Evolutionary conservation across 768 basidiomycete genomes (phyloP), one percentile per base, ranked within the genome.

Genomic region (Fomitopsis serialis): DNA sequence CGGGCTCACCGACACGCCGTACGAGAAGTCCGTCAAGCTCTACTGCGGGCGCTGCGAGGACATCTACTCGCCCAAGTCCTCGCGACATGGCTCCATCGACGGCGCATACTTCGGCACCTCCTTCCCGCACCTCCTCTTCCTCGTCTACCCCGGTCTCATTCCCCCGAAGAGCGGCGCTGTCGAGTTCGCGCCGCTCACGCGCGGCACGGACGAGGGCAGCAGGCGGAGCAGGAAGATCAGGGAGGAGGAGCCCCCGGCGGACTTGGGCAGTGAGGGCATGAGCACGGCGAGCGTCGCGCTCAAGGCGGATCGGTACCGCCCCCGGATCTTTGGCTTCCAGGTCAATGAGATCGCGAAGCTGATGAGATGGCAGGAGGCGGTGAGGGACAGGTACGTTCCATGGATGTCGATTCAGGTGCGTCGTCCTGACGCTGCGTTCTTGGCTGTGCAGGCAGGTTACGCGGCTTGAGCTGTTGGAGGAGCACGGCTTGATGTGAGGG

Each of bases 31-130:
- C 27, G 96, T 98, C 67, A 99, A 99, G 68, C 87, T 99, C 47
- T 98, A 94, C 72, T 99, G 97, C 67, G 95, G 94, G 1, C 87
- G 94, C 35, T 99, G 97, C 71, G 96, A 99, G 72, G 97, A 99
- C 71, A 86, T 99, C 61, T 99, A 98, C 72, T 92, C 90, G 0
- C 97, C 97, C 35, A 99, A 99, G 69, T 94, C 91, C 1, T 94
- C 93, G 5, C 83, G 96, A 25, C 97, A 99, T 68, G 96, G 96
- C 46, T 88, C 89, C 35, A 98, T 99, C 66, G 97, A 99, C 67
- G 96, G 97, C 25, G 97, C 97, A 1, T 99, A 96, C 72, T 99
- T 99, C 62, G 97, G 97, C 55, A 96, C 94, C 0, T 97, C 95
- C 1, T 98, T 98, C 76, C 93, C 95, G 0, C 96, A 98, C 68